Evolutionary conservation across 2,329 filamentous ascomycete species (phyloP).

Genomic region (Fonsecaea multimorphosa): DNA sequence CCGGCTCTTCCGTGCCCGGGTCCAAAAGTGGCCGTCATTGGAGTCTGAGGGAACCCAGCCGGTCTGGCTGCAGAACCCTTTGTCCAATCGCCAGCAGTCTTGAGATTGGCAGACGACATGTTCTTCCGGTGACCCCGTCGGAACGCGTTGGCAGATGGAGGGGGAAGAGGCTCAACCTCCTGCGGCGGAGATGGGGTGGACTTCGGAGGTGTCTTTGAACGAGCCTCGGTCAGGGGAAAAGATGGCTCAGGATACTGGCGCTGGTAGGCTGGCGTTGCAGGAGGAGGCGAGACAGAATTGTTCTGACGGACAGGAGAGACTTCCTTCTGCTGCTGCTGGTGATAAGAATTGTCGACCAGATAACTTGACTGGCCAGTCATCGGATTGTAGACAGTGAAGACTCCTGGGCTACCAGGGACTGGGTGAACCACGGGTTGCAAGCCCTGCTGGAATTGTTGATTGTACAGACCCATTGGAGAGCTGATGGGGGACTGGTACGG

Average conservation of each 20-base stretch:
- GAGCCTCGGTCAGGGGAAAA: conserved; percentile 54
- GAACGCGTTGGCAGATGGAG: conserved; percentile 88
- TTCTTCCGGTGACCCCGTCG: conserved; percentile 93
- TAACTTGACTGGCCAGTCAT: conserved; percentile 83
- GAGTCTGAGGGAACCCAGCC: conserved; percentile 78
- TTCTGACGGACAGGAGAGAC: conserved; percentile 27
- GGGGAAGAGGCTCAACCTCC: conserved; percentile 75
- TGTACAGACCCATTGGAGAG: conserved; percentile 64
- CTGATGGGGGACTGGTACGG: conserved; percentile 60
- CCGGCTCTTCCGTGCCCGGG: conserved; percentile 91
- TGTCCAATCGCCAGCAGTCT: conserved; percentile 55
- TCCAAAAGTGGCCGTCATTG: conserved; percentile 83
- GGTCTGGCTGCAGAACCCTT: conserved; percentile 76
- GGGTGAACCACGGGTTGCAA: conserved; percentile 69
- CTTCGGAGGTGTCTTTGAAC: conserved; percentile 69
- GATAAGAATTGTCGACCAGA: conserved; percentile 71
- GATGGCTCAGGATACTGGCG: conserved; percentile 80
- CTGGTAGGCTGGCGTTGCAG: conserved; percentile 67
- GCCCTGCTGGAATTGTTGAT: conserved; percentile 70
- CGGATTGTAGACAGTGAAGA: conserved; percentile 85
- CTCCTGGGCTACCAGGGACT: conserved; percentile 71
- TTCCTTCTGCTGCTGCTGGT: conserved; percentile 54
- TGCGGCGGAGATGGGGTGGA: conserved; percentile 72
- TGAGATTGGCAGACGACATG: conserved; percentile 68
- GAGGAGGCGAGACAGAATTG: conserved; percentile 46